These are phyloP conservation scores for Botrytis cinerea DNA, from an alignment of 2,329 filamentous ascomycete species.

Conservation along the genomic window DNA sequence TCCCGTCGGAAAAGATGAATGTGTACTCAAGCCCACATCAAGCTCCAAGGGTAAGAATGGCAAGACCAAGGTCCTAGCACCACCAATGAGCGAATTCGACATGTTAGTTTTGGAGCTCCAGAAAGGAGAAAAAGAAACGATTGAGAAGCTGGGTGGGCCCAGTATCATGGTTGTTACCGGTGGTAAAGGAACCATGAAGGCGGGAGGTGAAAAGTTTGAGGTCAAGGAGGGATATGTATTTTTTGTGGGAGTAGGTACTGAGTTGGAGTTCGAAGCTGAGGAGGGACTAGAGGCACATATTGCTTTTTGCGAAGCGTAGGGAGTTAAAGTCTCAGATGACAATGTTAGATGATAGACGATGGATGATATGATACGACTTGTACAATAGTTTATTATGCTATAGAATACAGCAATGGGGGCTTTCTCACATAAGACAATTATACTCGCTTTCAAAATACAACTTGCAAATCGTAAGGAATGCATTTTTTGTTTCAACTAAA, in stretches of 20 bases:
- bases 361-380: not conserved
- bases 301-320: conserved; percentile 30
- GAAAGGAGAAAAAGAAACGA: conserved; percentile 58
- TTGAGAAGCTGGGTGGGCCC: conserved; percentile 59
- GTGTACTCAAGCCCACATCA: conserved; percentile 52
- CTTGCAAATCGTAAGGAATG: not conserved
- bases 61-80: conserved; percentile 63
- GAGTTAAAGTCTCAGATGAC: not conserved
- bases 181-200: conserved; percentile 58
- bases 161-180: conserved; percentile 63
- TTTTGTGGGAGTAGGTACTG: conserved; percentile 53
- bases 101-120: conserved; percentile 62
- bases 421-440: not conserved
- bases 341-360: not conserved
- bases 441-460: not conserved
- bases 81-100: conserved; percentile 72
- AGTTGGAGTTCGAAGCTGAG: conserved; percentile 31
- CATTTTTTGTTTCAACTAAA: too few species aligned
- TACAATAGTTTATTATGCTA: not conserved
- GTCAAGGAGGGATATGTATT: conserved; percentile 64
- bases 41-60: conserved; percentile 57
- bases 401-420: not conserved
- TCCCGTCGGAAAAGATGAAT: conserved; percentile 59
- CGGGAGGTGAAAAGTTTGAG: conserved; percentile 56
- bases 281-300: conserved; percentile 33